Percentiles rank a stretch among this genome's conserved stretches.
These are phyloP conservation scores for Helenozyma rhizophorensis DNA, from an alignment of 805 yeast species.

Conservation along the genomic window DNA sequence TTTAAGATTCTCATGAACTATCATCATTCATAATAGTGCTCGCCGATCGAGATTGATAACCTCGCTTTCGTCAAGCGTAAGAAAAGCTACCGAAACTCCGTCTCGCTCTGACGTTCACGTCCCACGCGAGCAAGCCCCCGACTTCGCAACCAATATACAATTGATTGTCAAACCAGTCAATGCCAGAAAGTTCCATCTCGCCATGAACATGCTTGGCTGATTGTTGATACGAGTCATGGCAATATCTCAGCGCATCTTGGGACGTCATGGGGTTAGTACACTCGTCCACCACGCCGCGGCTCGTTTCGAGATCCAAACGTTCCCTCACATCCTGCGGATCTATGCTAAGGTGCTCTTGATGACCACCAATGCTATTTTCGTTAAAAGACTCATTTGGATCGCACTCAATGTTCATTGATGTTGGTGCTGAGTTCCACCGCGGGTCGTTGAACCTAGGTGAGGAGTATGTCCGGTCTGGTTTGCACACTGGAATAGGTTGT, in stretches of 20 bases:
- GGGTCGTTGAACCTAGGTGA: conserved; percentile 18
- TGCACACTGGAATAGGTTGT: conserved; percentile 7
- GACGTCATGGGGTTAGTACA: conserved; percentile 1
- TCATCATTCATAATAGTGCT: too few species aligned
- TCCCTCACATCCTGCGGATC: conserved; percentile 1
- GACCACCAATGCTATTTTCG: background rate
- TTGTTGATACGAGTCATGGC: conserved; percentile 28
- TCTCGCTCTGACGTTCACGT: conserved; percentile 59
- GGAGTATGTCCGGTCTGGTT: background rate
- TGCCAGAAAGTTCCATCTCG: conserved; percentile 40
- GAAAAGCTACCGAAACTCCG: conserved; percentile 57
- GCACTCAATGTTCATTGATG: background rate
- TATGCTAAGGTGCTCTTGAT: background rate
- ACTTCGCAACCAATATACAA: conserved; percentile 43
- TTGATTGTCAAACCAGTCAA: conserved; percentile 32
- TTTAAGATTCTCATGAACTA: too few species aligned
- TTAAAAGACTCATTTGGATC: background rate
- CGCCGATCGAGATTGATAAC: too few species aligned
- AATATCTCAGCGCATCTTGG: conserved; percentile 9
- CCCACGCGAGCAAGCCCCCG: conserved; percentile 68
- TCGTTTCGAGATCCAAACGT: background rate
- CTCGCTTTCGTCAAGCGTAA: conserved; percentile 28
- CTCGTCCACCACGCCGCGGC: background rate
- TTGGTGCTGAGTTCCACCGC: conserved; percentile 13
- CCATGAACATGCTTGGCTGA: conserved; percentile 35